Evolutionary conservation across 768 basidiomycete genomes (phyloP).

Genomic region (Trametes elegans): DNA sequence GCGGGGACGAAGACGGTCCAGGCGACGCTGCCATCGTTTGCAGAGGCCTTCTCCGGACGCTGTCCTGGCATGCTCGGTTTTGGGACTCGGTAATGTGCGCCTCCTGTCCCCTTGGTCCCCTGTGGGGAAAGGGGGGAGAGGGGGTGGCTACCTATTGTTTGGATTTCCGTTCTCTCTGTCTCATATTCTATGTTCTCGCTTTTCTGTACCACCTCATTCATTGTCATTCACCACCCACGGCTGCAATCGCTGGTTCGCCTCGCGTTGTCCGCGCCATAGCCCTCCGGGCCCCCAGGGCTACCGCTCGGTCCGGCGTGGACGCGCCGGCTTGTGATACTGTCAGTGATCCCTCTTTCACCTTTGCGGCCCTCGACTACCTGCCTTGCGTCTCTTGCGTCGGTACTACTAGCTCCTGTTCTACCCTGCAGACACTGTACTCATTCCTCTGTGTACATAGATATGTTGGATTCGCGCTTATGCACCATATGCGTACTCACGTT

Average conservation of each 20-base stretch:
- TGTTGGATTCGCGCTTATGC: background rate
- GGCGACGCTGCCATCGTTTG: slow-evolving; percentile 9
- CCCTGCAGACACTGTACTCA: background rate
- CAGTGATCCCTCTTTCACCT: slow-evolving; percentile 4
- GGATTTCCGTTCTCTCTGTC: background rate
- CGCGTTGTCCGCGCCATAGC: too few relatives aligned
- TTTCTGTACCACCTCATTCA: background rate
- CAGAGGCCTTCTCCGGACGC: slow-evolving; percentile 7
- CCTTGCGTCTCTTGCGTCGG: background rate
- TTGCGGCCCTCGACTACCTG: background rate
- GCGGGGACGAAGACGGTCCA: background rate
- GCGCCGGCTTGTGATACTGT: slow-evolving; percentile 15
- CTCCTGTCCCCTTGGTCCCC: slow-evolving; percentile 21
- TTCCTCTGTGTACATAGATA: slow-evolving; percentile 8
- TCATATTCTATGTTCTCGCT: background rate
- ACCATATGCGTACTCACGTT: background rate
- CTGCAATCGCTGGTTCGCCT: too few relatives aligned
- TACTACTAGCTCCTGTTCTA: background rate
- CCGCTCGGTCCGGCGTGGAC: background rate
- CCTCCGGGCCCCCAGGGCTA: background rate
- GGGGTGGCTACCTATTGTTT: slow-evolving; percentile 4
- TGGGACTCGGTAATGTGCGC: slow-evolving; percentile 12
- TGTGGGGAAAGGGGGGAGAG: slow-evolving; percentile 21
- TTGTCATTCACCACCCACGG: slow-evolving; percentile 1
- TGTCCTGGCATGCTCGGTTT: slow-evolving; percentile 7